Percentiles rank a stretch among this genome's conserved stretches.
phyloP scores from a whole-genome alignment of 78 protist species.

The Tieghemostelium lacteum region DNA sequence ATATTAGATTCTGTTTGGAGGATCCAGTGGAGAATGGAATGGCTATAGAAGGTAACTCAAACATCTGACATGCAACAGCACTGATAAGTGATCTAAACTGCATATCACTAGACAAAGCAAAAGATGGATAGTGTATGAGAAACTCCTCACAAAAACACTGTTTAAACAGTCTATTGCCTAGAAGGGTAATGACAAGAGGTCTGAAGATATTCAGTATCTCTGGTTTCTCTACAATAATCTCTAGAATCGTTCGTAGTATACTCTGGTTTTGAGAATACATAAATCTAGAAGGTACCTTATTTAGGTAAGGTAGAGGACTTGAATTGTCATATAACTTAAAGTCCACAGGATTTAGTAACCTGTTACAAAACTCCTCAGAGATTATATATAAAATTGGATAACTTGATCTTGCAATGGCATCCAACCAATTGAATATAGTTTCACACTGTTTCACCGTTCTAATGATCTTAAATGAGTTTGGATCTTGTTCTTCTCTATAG shows the following conservation, averaged over 20 bases:
- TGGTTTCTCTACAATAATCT: background rate
- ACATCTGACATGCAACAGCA: constrained; percentile 66
- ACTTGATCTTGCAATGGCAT: background rate
- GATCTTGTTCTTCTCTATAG: background rate
- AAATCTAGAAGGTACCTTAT: background rate
- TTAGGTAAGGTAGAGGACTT: constrained; percentile 12
- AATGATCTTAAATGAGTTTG: background rate
- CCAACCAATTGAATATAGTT: constrained; percentile 17
- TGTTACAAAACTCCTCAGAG: constrained; percentile 34
- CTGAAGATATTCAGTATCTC: background rate
- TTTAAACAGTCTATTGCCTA: constrained; percentile 47
- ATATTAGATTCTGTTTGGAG: constrained; percentile 22
- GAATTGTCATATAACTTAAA: constrained; percentile 33
- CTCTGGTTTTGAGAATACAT: background rate
- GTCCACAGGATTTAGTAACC: background rate
- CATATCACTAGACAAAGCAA: constrained; percentile 7
- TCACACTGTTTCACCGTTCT: background rate
- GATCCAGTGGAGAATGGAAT: constrained; percentile 54
- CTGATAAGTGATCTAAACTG: constrained; percentile 5
- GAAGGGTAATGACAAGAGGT: constrained; percentile 24
- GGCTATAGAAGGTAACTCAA: constrained; percentile 55
- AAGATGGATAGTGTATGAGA: constrained; percentile 2
- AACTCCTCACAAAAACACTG: constrained; percentile 47
- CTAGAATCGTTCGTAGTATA: background rate
- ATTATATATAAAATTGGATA: constrained; percentile 40